Evolutionary conservation across 2,329 filamentous ascomycete genomes (phyloP).

Genomic region (Plenodomus tracheiphilus): DNA sequence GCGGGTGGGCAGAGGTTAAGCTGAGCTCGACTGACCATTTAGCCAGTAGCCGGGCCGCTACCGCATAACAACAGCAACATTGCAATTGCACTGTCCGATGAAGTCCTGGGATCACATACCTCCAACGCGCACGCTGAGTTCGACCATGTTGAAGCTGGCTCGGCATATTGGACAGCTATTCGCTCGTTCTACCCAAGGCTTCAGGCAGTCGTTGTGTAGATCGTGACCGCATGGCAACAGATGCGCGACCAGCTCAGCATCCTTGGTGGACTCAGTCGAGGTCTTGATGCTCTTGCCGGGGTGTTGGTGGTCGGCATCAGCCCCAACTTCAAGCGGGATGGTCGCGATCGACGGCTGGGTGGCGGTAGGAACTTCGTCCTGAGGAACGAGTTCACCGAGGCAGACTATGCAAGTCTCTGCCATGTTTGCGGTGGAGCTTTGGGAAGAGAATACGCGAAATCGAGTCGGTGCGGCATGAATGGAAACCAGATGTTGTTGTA

Average conservation of each 20-base stretch:
- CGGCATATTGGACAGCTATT: slow-evolving; percentile 98
- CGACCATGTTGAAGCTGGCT: slow-evolving; percentile 85
- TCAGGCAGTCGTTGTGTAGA: slow-evolving; percentile 88
- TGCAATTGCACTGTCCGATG: slow-evolving; percentile 17
- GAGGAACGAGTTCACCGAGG: slow-evolving; percentile 68
- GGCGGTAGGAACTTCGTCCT: slow-evolving; percentile 49
- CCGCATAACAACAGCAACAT: slow-evolving; percentile 21
- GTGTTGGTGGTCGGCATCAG: slow-evolving; percentile 25
- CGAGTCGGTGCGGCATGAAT: neutral
- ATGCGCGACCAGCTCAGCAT: slow-evolving; percentile 62
- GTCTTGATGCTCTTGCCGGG: slow-evolving; percentile 16
- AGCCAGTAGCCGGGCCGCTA: slow-evolving; percentile 24
- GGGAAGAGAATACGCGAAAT: slow-evolving; percentile 10
- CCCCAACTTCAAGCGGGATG: slow-evolving; percentile 31
- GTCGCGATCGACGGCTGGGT: slow-evolving; percentile 29
- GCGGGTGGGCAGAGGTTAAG: slow-evolving; percentile 18
- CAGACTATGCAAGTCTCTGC: slow-evolving; percentile 73
- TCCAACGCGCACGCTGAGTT: slow-evolving; percentile 77
- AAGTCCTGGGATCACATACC: slow-evolving; percentile 57
- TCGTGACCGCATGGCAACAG: slow-evolving; percentile 82
- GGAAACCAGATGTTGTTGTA: slow-evolving; percentile 34
- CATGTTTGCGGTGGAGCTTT: slow-evolving; percentile 48
- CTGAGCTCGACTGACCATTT: slow-evolving; percentile 38
- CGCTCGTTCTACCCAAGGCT: slow-evolving; percentile 92
- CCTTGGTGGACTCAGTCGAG: slow-evolving; percentile 39